Base-by-base conservation (phyloP, 192 early-diverging fungal species). In the Coemansia sp. region DNA sequence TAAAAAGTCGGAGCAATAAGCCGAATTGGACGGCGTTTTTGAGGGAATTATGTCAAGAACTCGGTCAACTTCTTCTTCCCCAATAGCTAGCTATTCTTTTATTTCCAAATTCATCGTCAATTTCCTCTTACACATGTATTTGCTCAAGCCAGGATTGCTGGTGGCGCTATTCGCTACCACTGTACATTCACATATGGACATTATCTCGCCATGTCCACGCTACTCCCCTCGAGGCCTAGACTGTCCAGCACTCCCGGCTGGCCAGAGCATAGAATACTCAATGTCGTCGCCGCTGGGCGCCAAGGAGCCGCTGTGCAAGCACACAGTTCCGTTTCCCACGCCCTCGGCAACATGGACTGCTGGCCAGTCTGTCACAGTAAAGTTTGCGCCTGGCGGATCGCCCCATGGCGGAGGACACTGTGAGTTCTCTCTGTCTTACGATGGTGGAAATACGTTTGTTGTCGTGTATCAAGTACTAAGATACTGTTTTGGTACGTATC, bases 361-460 rank as follows among this genome's bases (percentile, higher is more conserved):
- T 6, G 88, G 88, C 2, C 45, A 82, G 24, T 45, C 73, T 3
- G 51, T 87, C 37, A 53, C 59, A 0, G 79, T 89, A 10, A 39
- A 67, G 0, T 87, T 89, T 73, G 27, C 17, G 13, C 6, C 34
- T 0, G 50, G 41, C 5, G 45, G 64, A 1, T 62, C 60, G 5
- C 9, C 59, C 8, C 88, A 89, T 63, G 68, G 63, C 19, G 87
- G 88, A 11, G 89, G 89, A 1, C 88, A 90, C 65, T 89, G 88
- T 29, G 81, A 90, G 63, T 88, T 85, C 63, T 80, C 88, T 1
- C 53, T 89, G 2, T 89, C 88, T 0, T 87, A 84, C 40, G 89
- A 90, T 35, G 59, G 63, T 17, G 88, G 82, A 14, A 64, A 83
- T 9, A 84, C 74, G 7, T 89, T 85, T 79, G 88, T 86, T 0